A percentile compares a stretch with the other conserved stretches of the same genome.
These are phyloP conservation scores for Camellia lanceoleosa DNA, from an alignment of 148 eudicot genomes.

Conservation along the genomic window DNA sequence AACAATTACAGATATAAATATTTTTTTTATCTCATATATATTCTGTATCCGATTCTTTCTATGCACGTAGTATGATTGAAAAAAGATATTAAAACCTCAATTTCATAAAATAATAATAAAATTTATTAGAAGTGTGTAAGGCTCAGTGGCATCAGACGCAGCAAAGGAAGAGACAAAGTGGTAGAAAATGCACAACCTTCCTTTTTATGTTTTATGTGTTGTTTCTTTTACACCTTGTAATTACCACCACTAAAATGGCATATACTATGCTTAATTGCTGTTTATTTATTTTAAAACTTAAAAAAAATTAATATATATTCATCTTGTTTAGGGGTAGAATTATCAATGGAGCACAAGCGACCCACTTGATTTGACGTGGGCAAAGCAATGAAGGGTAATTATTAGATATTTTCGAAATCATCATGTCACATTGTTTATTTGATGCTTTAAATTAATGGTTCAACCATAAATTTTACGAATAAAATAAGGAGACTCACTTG, in stretches of 20 bases:
- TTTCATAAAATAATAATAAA: too few species aligned
- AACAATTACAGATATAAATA: too few species aligned
- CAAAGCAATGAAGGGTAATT: neutral
- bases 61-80: neutral
- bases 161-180: slow-evolving; percentile 7
- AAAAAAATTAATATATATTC: neutral
- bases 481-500: too few species aligned
- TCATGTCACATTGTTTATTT: too few species aligned
- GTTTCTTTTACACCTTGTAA: slow-evolving; percentile 11
- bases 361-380: neutral
- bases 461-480: too few species aligned
- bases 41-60: neutral
- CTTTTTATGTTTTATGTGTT: slow-evolving; percentile 1
- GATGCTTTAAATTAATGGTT: too few species aligned
- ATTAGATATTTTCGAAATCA: too few species aligned
- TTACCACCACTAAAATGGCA: neutral
- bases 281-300: neutral
- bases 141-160: neutral
- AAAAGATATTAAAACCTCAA: neutral
- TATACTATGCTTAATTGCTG: neutral
- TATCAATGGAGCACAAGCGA: neutral
- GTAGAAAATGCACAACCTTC: neutral
- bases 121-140: neutral
- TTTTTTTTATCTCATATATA: too few species aligned
- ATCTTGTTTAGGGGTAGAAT: neutral